Evolutionary conservation across 805 yeast genomes (phyloP).

Genomic region (Candida ulmi): DNA sequence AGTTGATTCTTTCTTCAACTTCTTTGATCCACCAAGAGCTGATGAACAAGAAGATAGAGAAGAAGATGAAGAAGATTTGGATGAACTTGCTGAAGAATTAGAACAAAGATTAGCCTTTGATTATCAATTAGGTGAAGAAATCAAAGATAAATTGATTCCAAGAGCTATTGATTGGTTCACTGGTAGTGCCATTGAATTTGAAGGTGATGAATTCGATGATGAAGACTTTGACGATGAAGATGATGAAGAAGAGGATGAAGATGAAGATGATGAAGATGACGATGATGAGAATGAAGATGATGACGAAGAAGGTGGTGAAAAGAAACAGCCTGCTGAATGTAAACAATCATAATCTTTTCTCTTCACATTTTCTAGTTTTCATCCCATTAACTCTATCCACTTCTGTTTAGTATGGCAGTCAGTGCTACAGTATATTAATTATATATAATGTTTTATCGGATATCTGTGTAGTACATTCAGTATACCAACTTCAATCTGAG

Average conservation of each 20-base stretch:
- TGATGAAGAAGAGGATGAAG: constrained; percentile 44
- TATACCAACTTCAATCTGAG: too few relatives aligned
- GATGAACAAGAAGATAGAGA: constrained; percentile 37
- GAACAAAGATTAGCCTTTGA: constrained; percentile 86
- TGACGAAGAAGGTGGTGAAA: constrained; percentile 34
- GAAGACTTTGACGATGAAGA: constrained; percentile 63
- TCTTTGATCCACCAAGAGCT: constrained; percentile 87
- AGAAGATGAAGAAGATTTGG: constrained; percentile 49
- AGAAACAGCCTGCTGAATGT: constrained; percentile 14
- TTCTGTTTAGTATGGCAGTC: too few relatives aligned
- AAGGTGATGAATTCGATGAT: constrained; percentile 55
- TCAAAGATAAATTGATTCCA: constrained; percentile 92
- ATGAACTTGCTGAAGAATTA: constrained; percentile 64
- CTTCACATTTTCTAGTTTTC: too few relatives aligned
- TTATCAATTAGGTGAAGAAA: constrained; percentile 92
- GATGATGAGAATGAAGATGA: constrained; percentile 35
- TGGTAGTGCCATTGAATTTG: constrained; percentile 87
- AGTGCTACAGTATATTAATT: too few relatives aligned
- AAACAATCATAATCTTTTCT: constrained; percentile 9
- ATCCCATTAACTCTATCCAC: too few relatives aligned
- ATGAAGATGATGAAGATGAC: constrained; percentile 32
- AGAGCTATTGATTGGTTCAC: constrained; percentile 99
- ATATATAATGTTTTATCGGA: too few relatives aligned
- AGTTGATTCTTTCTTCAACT: constrained; percentile 91
- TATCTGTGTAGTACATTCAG: too few relatives aligned